Evolutionary conservation across 2,329 filamentous ascomycete genomes (phyloP), one percentile per base, ranked within the genome.

Genomic region (Didymella sp.): DNA sequence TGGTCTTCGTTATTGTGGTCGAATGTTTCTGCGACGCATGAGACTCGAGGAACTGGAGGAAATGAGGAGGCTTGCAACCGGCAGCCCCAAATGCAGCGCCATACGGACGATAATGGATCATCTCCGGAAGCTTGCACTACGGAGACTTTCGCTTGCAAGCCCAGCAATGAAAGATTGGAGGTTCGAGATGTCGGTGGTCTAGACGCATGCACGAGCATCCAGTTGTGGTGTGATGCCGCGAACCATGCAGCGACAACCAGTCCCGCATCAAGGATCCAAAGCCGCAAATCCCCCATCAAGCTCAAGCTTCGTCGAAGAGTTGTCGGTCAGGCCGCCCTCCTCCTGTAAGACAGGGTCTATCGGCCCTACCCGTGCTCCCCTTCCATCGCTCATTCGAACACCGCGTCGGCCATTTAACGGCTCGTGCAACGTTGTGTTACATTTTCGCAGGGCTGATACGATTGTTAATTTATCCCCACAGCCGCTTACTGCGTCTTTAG

Each of bases 341-440:
- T 38, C 17, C 17, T 28, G 3, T 22, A 15, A 9, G 30, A 19
- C 41, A 46, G 22, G 41, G 41, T 45, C 7, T 31, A 40, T 52
- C 49, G 49, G 49, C 8, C 41, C 49, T 52, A 30, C 19, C 30
- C 15, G 41, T 40, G 21, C 13, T 22, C 17, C 9, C 4, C 13
- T 5, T 33, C 37, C 5, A 41, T 25, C 17, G 21, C 38, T 35
- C 37, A 17, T 44, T 19, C 48, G 17, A 35, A 51, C 28, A 9
- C 21, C 19, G 33, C 17, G 15, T 6, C 22, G 7, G 17, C 8
- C 21, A 30, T 2, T 43, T 9, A 6, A 40, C 37, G 21, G n/a
- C 13, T 33, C n/a, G 48, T 51, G 48, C 48, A 42, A 22, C 21
- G 17, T 25, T 45, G 24, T 27, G 13, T 50, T 25, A 24, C 41